These are phyloP conservation scores for Aspergillus haitiensis DNA, from an alignment of 495 filamentous ascomycete genomes.

Conservation along the genomic window DNA sequence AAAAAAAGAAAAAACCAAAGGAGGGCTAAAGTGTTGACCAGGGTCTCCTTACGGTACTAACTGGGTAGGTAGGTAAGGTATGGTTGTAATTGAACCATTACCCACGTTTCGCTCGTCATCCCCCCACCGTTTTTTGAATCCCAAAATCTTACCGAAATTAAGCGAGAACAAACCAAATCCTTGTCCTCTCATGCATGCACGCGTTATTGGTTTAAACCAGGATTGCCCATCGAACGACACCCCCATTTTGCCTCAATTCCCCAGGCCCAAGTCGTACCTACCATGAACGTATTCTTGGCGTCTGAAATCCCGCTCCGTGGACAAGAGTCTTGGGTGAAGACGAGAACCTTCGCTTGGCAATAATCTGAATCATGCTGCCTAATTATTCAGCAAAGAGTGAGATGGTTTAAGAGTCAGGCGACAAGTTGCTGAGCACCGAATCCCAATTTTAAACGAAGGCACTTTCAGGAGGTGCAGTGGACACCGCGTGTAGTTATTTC, in stretches of 20 bases:
- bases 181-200: neutral
- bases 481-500: neutral
- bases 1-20: too few relatives aligned
- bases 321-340: neutral
- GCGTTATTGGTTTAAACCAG: neutral
- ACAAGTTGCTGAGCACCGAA: neutral
- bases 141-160: slow-evolving; percentile 4
- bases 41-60: too few relatives aligned
- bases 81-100: too few relatives aligned
- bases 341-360: neutral
- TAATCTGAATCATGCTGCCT: neutral
- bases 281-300: neutral
- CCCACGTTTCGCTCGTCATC: neutral
- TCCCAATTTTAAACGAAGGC: neutral
- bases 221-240: neutral
- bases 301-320: neutral
- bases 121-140: neutral
- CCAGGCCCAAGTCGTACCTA: neutral
- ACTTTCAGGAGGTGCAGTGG: slow-evolving; percentile 3
- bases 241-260: slow-evolving; percentile 2
- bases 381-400: neutral
- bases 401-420: neutral
- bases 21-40: too few relatives aligned
- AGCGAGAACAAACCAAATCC: neutral
- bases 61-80: too few relatives aligned